These are phyloP conservation scores for Basipetospora sp. DNA, from an alignment of 2,329 filamentous ascomycete species.

Conservation along the genomic window DNA sequence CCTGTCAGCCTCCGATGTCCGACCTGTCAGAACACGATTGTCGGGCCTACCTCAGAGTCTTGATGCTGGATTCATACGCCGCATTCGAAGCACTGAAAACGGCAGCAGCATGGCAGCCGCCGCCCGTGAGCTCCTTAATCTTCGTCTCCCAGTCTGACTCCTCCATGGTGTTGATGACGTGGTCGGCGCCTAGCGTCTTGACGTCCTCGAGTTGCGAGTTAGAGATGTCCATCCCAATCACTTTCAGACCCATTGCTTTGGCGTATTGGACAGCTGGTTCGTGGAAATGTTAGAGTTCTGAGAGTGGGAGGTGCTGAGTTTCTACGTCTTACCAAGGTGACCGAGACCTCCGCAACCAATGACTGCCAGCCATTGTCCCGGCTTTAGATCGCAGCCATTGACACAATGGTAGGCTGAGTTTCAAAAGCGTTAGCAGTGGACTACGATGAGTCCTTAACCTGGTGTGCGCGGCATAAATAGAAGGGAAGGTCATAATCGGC, in stretches of 20 bases:
- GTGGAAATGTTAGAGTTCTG: neutral
- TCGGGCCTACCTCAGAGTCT: neutral
- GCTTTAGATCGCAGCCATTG: conserved; percentile 7
- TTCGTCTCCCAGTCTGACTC: conserved; percentile 22
- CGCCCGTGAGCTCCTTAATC: conserved; percentile 25
- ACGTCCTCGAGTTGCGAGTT: conserved; percentile 9
- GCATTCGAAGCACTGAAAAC: conserved; percentile 21
- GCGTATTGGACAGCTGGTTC: conserved; percentile 8
- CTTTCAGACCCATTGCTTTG: conserved; percentile 11
- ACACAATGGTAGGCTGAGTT: conserved; percentile 10
- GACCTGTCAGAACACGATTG: neutral
- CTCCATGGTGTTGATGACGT: conserved; percentile 7
- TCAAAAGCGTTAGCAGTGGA: neutral
- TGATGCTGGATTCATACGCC: conserved; percentile 8
- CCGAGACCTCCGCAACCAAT: conserved; percentile 14
- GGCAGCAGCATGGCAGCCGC: conserved; percentile 25
- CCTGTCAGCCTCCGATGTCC: neutral
- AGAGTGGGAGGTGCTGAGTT: neutral
- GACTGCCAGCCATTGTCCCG: conserved; percentile 12
- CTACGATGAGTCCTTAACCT: no score
- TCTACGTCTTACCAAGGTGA: conserved; percentile 9
- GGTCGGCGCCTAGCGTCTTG: conserved; percentile 7
- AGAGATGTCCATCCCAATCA: conserved; percentile 11
- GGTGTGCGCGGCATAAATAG: neutral
- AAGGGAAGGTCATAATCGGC: neutral